These are phyloP conservation scores for Acacia concinna DNA, from an alignment of 331 rosid species.

Conservation along the genomic window DNA sequence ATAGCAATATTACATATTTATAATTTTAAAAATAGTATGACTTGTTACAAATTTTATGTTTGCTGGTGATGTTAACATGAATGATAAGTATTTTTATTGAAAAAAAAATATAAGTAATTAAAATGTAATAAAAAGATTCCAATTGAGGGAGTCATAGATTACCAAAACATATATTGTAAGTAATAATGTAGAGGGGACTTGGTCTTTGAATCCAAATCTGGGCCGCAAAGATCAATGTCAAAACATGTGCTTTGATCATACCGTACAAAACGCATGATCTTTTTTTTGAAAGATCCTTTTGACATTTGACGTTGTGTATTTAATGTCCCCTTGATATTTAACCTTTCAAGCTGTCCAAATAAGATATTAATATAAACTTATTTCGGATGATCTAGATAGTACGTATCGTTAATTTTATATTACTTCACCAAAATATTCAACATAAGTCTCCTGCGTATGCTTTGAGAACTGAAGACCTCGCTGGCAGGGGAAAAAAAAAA, in stretches of 20 bases:
- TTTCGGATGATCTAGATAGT: not conserved
- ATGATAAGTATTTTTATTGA: not conserved
- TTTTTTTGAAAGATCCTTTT: not conserved
- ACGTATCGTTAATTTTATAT: not conserved
- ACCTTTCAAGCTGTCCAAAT: not conserved
- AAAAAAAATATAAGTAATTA: not conserved
- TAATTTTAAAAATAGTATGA: not conserved
- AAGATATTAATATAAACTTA: not conserved
- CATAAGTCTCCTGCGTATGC: not conserved
- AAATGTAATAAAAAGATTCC: not conserved
- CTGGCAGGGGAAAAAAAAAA: too few relatives aligned
- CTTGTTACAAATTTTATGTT: not conserved
- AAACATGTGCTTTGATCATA: not conserved
- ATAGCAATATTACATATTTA: not conserved
- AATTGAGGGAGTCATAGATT: not conserved
- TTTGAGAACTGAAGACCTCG: too few relatives aligned
- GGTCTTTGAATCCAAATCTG: not conserved
- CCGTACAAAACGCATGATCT: not conserved
- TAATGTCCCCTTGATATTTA: not conserved
- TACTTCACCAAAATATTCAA: not conserved
- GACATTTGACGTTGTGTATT: not conserved
- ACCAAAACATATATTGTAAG: too few relatives aligned
- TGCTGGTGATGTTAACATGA: not conserved
- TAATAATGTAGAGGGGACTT: not conserved
- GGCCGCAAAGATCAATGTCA: not conserved